Percentiles rank a stretch among this genome's conserved stretches.
Evolutionary conservation across 148 eudicot genomes (phyloP).

Genomic region (Cornus controversa): DNA sequence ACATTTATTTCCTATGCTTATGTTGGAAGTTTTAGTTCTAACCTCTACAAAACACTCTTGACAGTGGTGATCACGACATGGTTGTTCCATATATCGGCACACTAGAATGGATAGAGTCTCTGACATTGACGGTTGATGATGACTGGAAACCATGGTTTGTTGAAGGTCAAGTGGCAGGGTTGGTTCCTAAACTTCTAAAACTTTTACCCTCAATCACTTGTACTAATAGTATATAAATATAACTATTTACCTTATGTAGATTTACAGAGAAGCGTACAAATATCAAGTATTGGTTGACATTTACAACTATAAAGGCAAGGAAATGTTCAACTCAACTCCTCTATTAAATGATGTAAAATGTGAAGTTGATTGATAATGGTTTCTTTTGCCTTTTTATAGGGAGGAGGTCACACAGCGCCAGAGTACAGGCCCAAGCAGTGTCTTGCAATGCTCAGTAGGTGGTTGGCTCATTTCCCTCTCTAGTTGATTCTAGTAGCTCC

Average conservation of each 20-base stretch:
- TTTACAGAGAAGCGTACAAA: slow-evolving; percentile 6
- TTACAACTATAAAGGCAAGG: slow-evolving; percentile 38
- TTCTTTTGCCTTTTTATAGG: neutral
- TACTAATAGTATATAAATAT: neutral
- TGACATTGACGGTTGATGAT: slow-evolving; percentile 2
- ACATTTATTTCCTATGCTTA: too few relatives aligned
- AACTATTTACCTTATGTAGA: neutral
- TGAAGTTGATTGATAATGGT: neutral
- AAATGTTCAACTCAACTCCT: neutral
- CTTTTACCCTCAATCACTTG: neutral
- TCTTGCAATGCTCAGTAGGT: neutral
- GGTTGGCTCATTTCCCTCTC: neutral
- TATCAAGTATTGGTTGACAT: slow-evolving; percentile 19
- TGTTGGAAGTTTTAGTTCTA: too few relatives aligned
- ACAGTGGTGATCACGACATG: slow-evolving; percentile 43
- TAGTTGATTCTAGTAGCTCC: neutral
- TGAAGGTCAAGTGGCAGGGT: slow-evolving; percentile 34
- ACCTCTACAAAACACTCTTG: neutral
- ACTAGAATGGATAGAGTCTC: slow-evolving; percentile 13
- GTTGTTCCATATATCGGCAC: slow-evolving; percentile 23
- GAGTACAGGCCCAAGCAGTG: neutral
- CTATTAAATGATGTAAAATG: neutral
- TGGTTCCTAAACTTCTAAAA: neutral
- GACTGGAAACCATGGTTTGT: slow-evolving; percentile 36
- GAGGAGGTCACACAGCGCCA: slow-evolving; percentile 9